phyloP scores from a whole-genome alignment of 768 basidiomycete species.

The Lactifluus hygrophoroides region DNA sequence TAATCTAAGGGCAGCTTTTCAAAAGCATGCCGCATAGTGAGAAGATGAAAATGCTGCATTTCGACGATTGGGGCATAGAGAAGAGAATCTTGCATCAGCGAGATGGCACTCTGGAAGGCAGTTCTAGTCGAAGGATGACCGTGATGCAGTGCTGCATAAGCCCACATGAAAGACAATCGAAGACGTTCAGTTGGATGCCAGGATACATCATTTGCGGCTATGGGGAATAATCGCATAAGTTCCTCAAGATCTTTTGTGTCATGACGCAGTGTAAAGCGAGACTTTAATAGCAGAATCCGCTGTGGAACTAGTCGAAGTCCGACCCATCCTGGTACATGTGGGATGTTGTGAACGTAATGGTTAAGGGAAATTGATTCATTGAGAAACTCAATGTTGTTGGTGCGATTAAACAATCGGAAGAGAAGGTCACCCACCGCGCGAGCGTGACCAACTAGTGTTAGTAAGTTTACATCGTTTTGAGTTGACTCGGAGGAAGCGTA shows the following conservation, averaged over 20 bases:
- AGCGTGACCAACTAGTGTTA: background rate
- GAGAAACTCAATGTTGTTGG: background rate
- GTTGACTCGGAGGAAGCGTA: background rate
- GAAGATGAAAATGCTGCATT: background rate
- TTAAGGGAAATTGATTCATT: background rate
- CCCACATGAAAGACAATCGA: background rate
- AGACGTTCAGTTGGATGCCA: background rate
- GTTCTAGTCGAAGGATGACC: background rate
- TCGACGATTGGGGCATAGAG: background rate
- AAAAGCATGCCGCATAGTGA: background rate
- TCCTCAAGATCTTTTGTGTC: background rate
- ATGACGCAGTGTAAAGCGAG: background rate
- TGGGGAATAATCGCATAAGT: background rate
- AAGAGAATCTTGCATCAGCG: background rate
- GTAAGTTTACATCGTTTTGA: too few species aligned
- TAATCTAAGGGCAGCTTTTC: background rate
- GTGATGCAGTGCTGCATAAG: background rate
- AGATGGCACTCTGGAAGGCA: background rate
- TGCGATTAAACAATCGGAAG: background rate
- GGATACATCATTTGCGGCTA: background rate
- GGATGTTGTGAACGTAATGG: background rate
- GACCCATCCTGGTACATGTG: accelerated
- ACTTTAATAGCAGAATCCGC: background rate
- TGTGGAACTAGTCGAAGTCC: background rate
- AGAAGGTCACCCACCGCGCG: background rate